phyloP scores from a whole-genome alignment of 1,284 basidiomycete genomes.

The Hemileia vastatrix region DNA sequence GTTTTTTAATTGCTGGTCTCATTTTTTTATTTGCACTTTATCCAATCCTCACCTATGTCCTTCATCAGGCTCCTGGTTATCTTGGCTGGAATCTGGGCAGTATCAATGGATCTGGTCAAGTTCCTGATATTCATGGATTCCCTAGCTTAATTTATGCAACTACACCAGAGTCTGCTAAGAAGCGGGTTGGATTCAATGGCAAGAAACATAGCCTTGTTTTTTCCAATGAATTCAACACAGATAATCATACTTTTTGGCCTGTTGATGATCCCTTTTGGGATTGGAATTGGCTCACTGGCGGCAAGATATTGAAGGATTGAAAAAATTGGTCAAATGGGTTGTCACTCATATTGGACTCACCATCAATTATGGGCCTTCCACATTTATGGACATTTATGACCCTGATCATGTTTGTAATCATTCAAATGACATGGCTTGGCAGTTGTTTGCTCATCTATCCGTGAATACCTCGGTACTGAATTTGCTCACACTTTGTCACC shows the following conservation, averaged over 20 bases:
- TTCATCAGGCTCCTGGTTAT: constrained; percentile 27
- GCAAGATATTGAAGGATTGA: too few species aligned
- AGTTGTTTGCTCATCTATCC: constrained; percentile 34
- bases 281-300: too few species aligned
- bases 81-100: constrained; percentile 20
- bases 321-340: too few species aligned
- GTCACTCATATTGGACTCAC: constrained; percentile 44
- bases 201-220: constrained; percentile 56
- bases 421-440: constrained; percentile 43
- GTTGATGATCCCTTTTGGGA: constrained; percentile 55
- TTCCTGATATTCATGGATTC: constrained; percentile 45
- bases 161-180: constrained; percentile 54
- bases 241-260: constrained; percentile 55
- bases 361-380: constrained; percentile 55
- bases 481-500: constrained; percentile 43
- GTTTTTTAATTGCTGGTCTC: constrained; percentile 41
- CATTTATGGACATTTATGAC: constrained; percentile 89
- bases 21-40: constrained; percentile 26
- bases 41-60: constrained; percentile 27
- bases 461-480: constrained; percentile 34
- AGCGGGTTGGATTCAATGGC: constrained; percentile 54
- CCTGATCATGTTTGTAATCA: constrained; percentile 68
- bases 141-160: constrained; percentile 55
- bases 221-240: constrained; percentile 79
- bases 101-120: constrained; percentile 44